Percentiles rank a stretch among this genome's conserved stretches.
These are phyloP conservation scores for Penicillium manginii DNA, from an alignment of 495 filamentous ascomycete species.

Conservation along the genomic window DNA sequence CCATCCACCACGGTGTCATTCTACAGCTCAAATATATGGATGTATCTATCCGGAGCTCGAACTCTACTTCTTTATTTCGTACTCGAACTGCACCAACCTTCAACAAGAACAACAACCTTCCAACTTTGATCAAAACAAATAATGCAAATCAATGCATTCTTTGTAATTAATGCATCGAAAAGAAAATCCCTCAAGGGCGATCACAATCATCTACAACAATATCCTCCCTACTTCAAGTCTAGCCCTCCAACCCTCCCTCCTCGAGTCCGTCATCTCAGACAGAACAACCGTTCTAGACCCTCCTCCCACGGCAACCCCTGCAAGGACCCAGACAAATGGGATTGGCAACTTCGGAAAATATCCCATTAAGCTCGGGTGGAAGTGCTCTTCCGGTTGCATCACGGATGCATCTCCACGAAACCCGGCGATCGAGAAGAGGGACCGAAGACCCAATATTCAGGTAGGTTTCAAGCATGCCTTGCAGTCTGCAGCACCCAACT, in stretches of 20 bases:
- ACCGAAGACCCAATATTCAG: conserved; percentile 22
- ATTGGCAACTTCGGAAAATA: neutral
- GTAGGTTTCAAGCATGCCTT: conserved; percentile 37
- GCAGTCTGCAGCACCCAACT: conserved; percentile 21
- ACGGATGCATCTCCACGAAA: conserved; percentile 15
- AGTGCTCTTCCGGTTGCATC: conserved; percentile 16
- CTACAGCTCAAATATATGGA: neutral
- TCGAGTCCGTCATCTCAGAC: neutral
- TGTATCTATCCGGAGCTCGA: too few relatives aligned
- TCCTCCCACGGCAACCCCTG: neutral
- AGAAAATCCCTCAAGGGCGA: too few relatives aligned
- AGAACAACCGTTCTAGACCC: conserved; percentile 7
- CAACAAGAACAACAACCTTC: too few relatives aligned
- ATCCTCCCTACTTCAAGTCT: neutral
- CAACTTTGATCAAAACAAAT: too few relatives aligned
- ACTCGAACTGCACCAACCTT: too few relatives aligned
- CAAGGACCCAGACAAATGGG: conserved; percentile 6
- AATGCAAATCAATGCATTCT: too few relatives aligned
- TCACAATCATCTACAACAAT: neutral
- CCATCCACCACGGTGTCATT: neutral
- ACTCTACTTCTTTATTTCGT: too few relatives aligned
- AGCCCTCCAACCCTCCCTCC: neutral
- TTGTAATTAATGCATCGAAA: too few relatives aligned
- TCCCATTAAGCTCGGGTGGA: conserved; percentile 20
- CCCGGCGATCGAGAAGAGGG: conserved; percentile 19